Base-by-base conservation (phyloP, 83 land plant genomes). In the Picea abies region DNA sequence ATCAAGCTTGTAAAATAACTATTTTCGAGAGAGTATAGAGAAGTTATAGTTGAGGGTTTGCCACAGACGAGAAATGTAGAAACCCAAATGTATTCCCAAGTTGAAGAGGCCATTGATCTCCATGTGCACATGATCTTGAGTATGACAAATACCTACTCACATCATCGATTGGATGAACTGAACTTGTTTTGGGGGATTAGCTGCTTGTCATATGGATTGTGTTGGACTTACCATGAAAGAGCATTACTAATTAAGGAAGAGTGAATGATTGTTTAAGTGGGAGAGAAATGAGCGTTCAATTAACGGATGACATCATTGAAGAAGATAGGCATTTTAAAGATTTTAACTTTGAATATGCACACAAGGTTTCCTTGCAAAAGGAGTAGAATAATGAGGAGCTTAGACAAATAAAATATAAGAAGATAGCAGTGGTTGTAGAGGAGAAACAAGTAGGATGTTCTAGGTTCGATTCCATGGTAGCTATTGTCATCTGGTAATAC, bases 181-280 rank as follows among this genome's bases (percentile, higher is more conserved):
- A 47, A 72, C 44, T 19, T 41, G 11, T 20, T 35, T 49, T 72
- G 25, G 52, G 19, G 52, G 44, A 22, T 41, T 72, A 37, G 23
- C n/a, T 72, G 76, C 22, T 6, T 41, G 52, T 69, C 35, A 39
- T 23, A 41, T 69, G 73, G 73, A 29, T 29, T 12, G 15, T 69
- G 44, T 29, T 72, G 76, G 56, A 72, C 76, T 19, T 72, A 14
- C 19, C 22, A 39, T 71, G 49, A n/a, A 71, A 71, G 76, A 39
- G 16, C 20, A 22, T 35, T 5, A 23, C 2, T 16, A 32, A 35
- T 35, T 23, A 16, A 69, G 32, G n/a, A 32, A 7, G 70, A 47
- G 52, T 47, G 52, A 9, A 10, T 26, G 12, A 72, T 41, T 72
- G 17, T 72, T n/a, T 4, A 72, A 72, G n/a, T 39, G 39, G 76